A percentile compares a stretch with the other conserved stretches of the same genome.
These are phyloP conservation scores for Acer saccharum DNA, from an alignment of 345 rosid species.

Conservation along the genomic window DNA sequence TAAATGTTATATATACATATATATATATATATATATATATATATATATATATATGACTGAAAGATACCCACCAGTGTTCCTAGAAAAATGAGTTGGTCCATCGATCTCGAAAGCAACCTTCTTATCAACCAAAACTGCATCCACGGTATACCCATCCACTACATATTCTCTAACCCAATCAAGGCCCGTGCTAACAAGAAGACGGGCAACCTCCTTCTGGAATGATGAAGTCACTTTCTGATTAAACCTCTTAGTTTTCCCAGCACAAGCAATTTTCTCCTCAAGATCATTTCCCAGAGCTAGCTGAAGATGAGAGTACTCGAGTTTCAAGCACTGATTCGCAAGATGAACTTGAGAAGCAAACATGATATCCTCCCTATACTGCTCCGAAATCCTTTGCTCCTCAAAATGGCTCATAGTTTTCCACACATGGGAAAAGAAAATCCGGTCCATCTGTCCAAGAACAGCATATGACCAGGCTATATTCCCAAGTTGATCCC, in stretches of 20 bases:
- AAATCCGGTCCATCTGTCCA: constrained; percentile 61
- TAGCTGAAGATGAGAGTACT: constrained; percentile 75
- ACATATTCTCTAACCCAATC: constrained; percentile 79
- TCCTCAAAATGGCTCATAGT: constrained; percentile 57
- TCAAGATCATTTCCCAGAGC: constrained; percentile 55
- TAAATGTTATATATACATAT: constrained; percentile 4
- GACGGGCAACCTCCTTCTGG: constrained; percentile 87
- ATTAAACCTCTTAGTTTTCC: constrained; percentile 83
- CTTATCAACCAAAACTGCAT: constrained; percentile 79
- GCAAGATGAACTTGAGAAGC: constrained; percentile 88
- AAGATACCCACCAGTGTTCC: constrained; percentile 65
- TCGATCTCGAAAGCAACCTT: constrained; percentile 91
- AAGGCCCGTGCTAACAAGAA: constrained; percentile 83
- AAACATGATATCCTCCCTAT: constrained; percentile 83
- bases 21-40: too few relatives aligned
- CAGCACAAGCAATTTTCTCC: constrained; percentile 66
- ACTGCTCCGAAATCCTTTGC: constrained; percentile 85
- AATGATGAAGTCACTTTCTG: constrained; percentile 84
- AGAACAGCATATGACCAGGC: constrained; percentile 99
- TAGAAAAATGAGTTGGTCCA: constrained; percentile 93
- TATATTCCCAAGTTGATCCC: constrained; percentile 87
- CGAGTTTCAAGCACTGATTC: constrained; percentile 82
- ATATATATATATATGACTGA: not conserved
- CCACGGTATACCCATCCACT: constrained; percentile 75
- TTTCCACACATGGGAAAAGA: constrained; percentile 75